Evolutionary conservation across 495 filamentous ascomycete genomes (phyloP).

Genomic region (Zalerion maritima): DNA sequence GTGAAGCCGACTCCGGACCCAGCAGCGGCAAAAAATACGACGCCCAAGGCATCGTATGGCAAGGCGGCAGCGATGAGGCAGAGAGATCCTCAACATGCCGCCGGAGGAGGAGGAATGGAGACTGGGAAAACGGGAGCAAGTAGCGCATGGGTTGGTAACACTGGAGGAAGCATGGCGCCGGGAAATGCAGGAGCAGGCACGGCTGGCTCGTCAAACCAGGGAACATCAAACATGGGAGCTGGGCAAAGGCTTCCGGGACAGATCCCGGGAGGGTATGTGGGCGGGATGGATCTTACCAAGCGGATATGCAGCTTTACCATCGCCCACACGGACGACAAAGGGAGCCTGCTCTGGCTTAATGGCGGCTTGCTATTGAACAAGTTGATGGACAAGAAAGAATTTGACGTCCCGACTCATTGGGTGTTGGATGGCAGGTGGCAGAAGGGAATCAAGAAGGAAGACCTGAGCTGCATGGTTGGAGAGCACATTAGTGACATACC

Average conservation of each 20-base stretch:
- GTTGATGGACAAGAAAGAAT: constrained; percentile 4
- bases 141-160: too few relatives aligned
- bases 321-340: constrained; percentile 14
- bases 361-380: constrained; percentile 14
- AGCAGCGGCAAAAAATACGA: too few relatives aligned
- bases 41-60: too few relatives aligned
- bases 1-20: too few relatives aligned
- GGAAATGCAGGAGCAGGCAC: too few relatives aligned
- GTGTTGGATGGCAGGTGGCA: constrained; percentile 7
- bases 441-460: constrained; percentile 4
- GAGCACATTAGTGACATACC: background rate
- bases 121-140: too few relatives aligned
- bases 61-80: background rate
- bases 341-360: constrained; percentile 15
- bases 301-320: constrained; percentile 15
- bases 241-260: too few relatives aligned
- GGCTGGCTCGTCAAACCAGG: too few relatives aligned
- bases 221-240: too few relatives aligned
- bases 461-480: constrained; percentile 6
- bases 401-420: constrained; percentile 6
- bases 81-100: background rate
- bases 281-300: background rate
- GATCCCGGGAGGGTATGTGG: too few relatives aligned
- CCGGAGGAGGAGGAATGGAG: background rate
- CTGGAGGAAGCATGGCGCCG: too few relatives aligned